phyloP scores from a whole-genome alignment of 129 eudicot genomes.

The Artemisia argyi region DNA sequence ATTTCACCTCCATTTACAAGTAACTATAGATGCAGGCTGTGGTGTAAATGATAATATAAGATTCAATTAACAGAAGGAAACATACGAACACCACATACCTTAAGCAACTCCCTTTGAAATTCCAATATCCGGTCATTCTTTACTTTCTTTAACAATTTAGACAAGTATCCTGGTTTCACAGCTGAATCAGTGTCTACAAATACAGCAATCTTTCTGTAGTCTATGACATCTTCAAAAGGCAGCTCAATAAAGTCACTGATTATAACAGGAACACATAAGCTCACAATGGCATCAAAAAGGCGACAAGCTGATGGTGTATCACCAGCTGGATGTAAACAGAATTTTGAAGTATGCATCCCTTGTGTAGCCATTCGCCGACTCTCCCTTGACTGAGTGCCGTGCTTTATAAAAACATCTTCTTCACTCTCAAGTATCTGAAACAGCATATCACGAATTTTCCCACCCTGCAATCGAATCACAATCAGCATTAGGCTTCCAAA shows the following conservation, averaged over 20 bases:
- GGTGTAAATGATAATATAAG: background rate
- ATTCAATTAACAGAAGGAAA: background rate
- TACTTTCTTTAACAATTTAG: constrained; percentile 55
- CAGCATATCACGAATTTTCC: constrained; percentile 85
- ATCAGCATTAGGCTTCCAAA: constrained; percentile 12
- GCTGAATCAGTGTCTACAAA: constrained; percentile 84
- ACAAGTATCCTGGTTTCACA: constrained; percentile 68
- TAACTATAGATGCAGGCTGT: background rate
- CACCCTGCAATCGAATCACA: constrained; percentile 57
- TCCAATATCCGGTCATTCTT: constrained; percentile 57
- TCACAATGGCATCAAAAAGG: constrained; percentile 97
- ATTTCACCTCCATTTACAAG: background rate
- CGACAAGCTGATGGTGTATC: constrained; percentile 99
- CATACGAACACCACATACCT: constrained; percentile 42
- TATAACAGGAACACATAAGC: constrained; percentile 93
- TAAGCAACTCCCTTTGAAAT: constrained; percentile 70
- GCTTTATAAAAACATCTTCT: constrained; percentile 72
- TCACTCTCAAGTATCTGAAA: constrained; percentile 89
- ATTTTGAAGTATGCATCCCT: constrained; percentile 94
- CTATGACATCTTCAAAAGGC: constrained; percentile 96
- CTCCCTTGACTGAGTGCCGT: constrained; percentile 94
- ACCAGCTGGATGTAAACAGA: constrained; percentile 99
- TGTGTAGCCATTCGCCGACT: constrained; percentile 90
- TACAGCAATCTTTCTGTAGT: constrained; percentile 85
- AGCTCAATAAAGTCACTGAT: constrained; percentile 87